Conservation (phyloP, 345 rosid species). For the Angophora floribunda region DNA sequence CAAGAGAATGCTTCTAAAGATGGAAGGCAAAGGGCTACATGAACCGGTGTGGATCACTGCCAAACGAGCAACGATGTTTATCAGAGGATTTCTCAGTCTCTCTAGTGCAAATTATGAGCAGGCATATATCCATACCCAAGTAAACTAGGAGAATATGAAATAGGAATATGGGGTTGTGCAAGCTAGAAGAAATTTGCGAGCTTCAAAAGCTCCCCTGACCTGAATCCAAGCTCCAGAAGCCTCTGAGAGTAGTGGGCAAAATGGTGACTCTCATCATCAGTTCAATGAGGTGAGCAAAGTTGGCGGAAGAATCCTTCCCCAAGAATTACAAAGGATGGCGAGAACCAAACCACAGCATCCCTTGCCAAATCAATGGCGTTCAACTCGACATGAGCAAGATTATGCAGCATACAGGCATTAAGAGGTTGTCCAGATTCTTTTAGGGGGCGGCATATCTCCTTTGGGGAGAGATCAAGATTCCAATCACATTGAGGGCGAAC, state of each 20-base stretch:
- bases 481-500: neutral
- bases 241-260: slow-evolving; percentile 81
- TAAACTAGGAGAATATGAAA: neutral
- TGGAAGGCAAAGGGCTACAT: slow-evolving; percentile 11
- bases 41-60: slow-evolving; percentile 55
- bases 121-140: slow-evolving; percentile 67
- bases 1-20: neutral
- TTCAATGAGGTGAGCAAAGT: slow-evolving; percentile 9
- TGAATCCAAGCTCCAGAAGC: slow-evolving; percentile 78
- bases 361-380: slow-evolving; percentile 94
- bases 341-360: slow-evolving; percentile 51
- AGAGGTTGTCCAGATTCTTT: slow-evolving; percentile 59
- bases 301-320: no score
- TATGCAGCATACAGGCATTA: slow-evolving; percentile 86
- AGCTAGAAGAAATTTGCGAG: neutral
- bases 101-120: neutral
- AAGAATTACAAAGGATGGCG: slow-evolving; percentile 28
- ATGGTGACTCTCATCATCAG: slow-evolving; percentile 87
- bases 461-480: slow-evolving; percentile 19
- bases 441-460: slow-evolving; percentile 60
- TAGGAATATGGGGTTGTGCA: neutral
- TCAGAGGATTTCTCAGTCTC: slow-evolving; percentile 23
- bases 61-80: slow-evolving; percentile 71
- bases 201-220: slow-evolving; percentile 19
- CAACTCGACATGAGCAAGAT: slow-evolving; percentile 80